Conservation (phyloP, 805 yeast species). For the Blastobotrys chiropterorum region DNA sequence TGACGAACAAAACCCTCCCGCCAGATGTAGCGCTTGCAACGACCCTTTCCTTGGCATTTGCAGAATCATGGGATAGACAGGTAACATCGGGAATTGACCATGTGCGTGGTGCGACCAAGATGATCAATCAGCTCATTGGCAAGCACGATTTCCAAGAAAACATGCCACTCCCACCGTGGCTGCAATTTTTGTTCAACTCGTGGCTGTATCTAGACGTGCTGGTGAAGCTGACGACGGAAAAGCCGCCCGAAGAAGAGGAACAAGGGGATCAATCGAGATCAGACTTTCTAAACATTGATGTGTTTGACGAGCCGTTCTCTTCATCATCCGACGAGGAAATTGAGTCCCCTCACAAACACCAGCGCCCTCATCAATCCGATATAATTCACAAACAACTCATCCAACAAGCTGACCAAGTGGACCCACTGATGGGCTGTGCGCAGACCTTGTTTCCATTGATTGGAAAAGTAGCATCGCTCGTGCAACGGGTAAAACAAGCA, state of each 20-base stretch:
- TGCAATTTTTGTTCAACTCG: slow-evolving; percentile 52
- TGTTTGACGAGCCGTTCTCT: background rate
- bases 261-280: too few relatives aligned
- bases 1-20: slow-evolving; percentile 41
- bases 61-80: slow-evolving; percentile 66
- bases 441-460: slow-evolving; percentile 58
- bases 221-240: slow-evolving; percentile 55
- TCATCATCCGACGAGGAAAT: background rate
- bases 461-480: slow-evolving; percentile 55
- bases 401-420: slow-evolving; percentile 38
- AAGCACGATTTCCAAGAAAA: slow-evolving; percentile 5
- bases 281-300: background rate
- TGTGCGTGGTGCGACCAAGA: slow-evolving; percentile 57
- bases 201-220: slow-evolving; percentile 65
- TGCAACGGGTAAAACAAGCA: slow-evolving; percentile 41
- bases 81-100: slow-evolving; percentile 65
- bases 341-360: background rate
- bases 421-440: slow-evolving; percentile 63
- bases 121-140: slow-evolving; percentile 34
- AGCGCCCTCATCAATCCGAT: background rate
- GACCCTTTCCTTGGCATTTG: slow-evolving; percentile 54
- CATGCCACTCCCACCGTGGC: slow-evolving; percentile 31
- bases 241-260: background rate
- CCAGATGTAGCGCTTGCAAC: slow-evolving; percentile 64
- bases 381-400: slow-evolving; percentile 25